These are phyloP conservation scores for Thelonectria discophora DNA, from an alignment of 2,329 filamentous ascomycete species.

Conservation along the genomic window DNA sequence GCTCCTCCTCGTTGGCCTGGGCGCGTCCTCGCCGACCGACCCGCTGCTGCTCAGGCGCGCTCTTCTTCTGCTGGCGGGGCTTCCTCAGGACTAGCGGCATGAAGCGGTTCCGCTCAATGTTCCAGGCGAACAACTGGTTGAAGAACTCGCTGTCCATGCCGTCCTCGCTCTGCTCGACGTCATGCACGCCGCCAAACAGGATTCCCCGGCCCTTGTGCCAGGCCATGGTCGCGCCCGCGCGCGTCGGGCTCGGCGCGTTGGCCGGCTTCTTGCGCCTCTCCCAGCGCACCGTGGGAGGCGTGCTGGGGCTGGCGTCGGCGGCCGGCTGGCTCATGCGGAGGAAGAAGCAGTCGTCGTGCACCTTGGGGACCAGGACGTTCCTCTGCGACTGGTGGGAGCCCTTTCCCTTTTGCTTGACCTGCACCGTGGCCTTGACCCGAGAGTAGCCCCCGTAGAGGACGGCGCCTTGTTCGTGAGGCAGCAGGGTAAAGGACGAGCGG, in stretches of 20 bases:
- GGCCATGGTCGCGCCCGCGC: slow-evolving; percentile 92
- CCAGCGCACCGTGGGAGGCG: slow-evolving; percentile 82
- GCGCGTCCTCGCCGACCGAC: slow-evolving; percentile 73
- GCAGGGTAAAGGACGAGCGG: slow-evolving; percentile 88
- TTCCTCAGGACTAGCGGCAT: slow-evolving; percentile 84
- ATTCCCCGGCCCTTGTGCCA: slow-evolving; percentile 94
- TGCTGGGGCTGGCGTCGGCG: slow-evolving; percentile 70
- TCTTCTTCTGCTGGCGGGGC: slow-evolving; percentile 71
- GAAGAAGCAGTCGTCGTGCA: slow-evolving; percentile 96
- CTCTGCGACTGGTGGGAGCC: slow-evolving; percentile 69
- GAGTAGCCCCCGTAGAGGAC: slow-evolving; percentile 95
- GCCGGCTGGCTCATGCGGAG: slow-evolving; percentile 80
- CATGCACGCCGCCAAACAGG: slow-evolving; percentile 92
- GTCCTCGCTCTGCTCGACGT: slow-evolving; percentile 90
- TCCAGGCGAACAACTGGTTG: slow-evolving; percentile 91
- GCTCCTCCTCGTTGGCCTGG: slow-evolving; percentile 90
- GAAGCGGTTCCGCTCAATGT: slow-evolving; percentile 93
- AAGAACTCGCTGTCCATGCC: slow-evolving; percentile 98
- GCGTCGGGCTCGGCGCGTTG: slow-evolving; percentile 83
- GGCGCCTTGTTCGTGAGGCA: slow-evolving; percentile 90
- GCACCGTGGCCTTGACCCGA: slow-evolving; percentile 78
- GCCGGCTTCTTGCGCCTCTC: slow-evolving; percentile 92
- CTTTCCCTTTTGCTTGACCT: slow-evolving; percentile 66
- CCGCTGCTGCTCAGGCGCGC: slow-evolving; percentile 62
- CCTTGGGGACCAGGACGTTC: slow-evolving; percentile 82